Base-by-base conservation (phyloP, 257 asterid genomes). In the Eustoma russellianum region DNA sequence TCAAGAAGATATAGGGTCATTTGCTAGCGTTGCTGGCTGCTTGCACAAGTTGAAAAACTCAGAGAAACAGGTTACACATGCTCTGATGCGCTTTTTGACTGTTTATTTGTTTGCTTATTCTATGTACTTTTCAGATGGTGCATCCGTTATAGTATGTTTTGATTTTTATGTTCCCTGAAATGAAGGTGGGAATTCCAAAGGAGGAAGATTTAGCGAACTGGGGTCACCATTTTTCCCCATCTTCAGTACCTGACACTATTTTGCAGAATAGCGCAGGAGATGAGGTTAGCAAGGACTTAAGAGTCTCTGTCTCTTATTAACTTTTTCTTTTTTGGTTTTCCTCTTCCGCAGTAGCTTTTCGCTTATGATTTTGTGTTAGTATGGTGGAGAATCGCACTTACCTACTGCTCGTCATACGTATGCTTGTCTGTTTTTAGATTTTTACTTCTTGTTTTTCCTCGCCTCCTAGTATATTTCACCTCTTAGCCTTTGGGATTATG, bases 251-350 rank as follows among this genome's bases (percentile, higher is more conserved):
- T 72, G 98, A 87, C 76, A 55, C 62, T 66, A 71, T 91, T 61
- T 73, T 91, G 56, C 97, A 82, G 81, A 83, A 93, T 66, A 77
- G 97, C 28, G 97, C 98, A 24, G 98, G 95, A 60, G 76, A 91
- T 52, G 98, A 87, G 93, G 98, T 87, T 46, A 75, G 74, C 33
- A 17, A 45, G 24, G 48, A 38, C 13, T 38, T 11, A 4, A 3
- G 43, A 49, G 50, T 51, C 28, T 33, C 24, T 43, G 52, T 66
- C 66, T 49, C 51, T 17, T 38, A 28, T 28, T 24, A 24, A 24
- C 30, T 2, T 24, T 24, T 24, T 24, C 30, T 24, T 24, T 24
- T 24, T 24, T 4, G 30, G 30, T 24, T 0, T 24, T 24, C 30
- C 30, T 24, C 30, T 24, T 24, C 30, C 3, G 30, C 30, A 24